Percentiles rank a stretch among this genome's conserved stretches.
These are phyloP conservation scores for Macrocybe gigantea DNA, from an alignment of 768 basidiomycete species.

Conservation along the genomic window DNA sequence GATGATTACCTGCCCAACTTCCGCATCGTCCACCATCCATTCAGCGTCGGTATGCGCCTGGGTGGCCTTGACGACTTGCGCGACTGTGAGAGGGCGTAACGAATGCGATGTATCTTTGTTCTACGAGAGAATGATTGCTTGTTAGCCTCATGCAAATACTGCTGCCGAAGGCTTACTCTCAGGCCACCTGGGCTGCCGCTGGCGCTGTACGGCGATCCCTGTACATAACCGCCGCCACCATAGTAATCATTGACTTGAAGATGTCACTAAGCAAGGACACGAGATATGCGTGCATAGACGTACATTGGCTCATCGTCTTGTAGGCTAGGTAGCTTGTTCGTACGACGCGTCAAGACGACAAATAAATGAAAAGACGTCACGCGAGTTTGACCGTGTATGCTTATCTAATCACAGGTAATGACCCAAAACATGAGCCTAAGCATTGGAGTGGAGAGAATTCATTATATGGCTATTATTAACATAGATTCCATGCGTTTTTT, in stretches of 20 bases:
- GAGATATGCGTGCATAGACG: not conserved
- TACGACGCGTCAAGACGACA: too few species aligned
- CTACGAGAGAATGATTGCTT: slow-evolving; percentile 10
- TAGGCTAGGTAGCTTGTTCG: too few species aligned
- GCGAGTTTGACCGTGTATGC: too few species aligned
- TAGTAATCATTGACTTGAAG: slow-evolving; percentile 32
- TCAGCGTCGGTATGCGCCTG: slow-evolving; percentile 88
- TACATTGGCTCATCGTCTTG: slow-evolving; percentile 27
- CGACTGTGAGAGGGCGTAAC: slow-evolving; percentile 66
- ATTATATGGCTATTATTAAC: too few species aligned
- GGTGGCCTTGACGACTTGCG: slow-evolving; percentile 68
- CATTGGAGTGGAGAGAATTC: too few species aligned
- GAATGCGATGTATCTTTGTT: slow-evolving; percentile 34
- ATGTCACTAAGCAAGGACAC: not conserved
- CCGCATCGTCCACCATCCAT: slow-evolving; percentile 75
- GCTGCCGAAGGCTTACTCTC: slow-evolving; percentile 25
- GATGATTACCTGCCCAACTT: slow-evolving; percentile 67
- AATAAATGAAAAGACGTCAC: too few species aligned
- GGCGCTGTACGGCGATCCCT: slow-evolving; percentile 54
- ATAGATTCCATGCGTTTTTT: not conserved
- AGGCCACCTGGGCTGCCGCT: slow-evolving; percentile 57
- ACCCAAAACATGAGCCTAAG: too few species aligned
- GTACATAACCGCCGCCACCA: slow-evolving; percentile 52
- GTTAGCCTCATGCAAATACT: not conserved
- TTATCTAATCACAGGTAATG: too few species aligned